Conservation (phyloP, 352 stramenopile species). For the Pythium aphanidermatum region DNA sequence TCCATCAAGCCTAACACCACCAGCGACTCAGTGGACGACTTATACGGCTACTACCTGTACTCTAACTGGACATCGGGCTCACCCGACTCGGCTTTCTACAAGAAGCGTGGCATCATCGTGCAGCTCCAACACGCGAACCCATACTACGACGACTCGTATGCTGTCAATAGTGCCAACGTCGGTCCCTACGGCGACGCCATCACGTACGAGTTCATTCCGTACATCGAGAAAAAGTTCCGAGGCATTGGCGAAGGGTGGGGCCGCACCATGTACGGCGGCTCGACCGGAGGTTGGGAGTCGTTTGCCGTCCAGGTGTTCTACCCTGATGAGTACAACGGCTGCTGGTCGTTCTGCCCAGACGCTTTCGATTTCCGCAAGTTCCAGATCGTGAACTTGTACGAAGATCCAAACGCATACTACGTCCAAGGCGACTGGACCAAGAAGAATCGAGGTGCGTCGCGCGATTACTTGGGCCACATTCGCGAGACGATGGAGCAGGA, state of each 20-base stretch:
- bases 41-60: slow-evolving; percentile 67
- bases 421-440: slow-evolving; percentile 59
- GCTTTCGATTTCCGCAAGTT: slow-evolving; percentile 74
- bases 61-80: slow-evolving; percentile 64
- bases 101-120: slow-evolving; percentile 66
- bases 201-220: slow-evolving; percentile 72
- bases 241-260: slow-evolving; percentile 59
- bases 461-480: slow-evolving; percentile 59
- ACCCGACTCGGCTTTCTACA: slow-evolving; percentile 37
- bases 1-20: slow-evolving; percentile 19
- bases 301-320: slow-evolving; percentile 72
- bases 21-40: slow-evolving; percentile 25
- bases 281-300: slow-evolving; percentile 67
- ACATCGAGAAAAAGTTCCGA: slow-evolving; percentile 49
- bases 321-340: slow-evolving; percentile 72
- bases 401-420: slow-evolving; percentile 68
- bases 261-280: slow-evolving; percentile 73
- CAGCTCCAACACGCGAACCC: slow-evolving; percentile 73
- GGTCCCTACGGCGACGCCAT: slow-evolving; percentile 70
- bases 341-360: slow-evolving; percentile 75
- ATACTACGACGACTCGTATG: slow-evolving; percentile 80
- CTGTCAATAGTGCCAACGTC: slow-evolving; percentile 71
- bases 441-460: slow-evolving; percentile 54
- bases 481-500: slow-evolving; percentile 69
- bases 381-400: slow-evolving; percentile 59